Percentiles rank a stretch among this genome's conserved stretches.
These are phyloP conservation scores for Phytopythium chamaehyphon DNA, from an alignment of 352 stramenopile species.

Conservation along the genomic window DNA sequence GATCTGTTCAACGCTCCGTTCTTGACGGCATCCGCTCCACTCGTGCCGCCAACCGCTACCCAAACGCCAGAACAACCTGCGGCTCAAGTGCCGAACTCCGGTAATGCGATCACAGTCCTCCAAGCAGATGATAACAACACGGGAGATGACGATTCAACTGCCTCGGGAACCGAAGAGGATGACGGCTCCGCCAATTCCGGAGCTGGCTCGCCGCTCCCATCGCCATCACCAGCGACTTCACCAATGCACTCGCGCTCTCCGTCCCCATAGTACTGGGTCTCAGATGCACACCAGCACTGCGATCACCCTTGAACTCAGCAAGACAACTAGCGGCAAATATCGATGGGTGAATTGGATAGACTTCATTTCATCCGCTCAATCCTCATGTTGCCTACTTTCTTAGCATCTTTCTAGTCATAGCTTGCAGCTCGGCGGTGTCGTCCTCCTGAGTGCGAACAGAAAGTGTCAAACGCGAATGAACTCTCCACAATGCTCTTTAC, in stretches of 20 bases:
- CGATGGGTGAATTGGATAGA: background rate
- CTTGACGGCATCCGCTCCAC: constrained; percentile 14
- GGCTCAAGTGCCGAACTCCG: no score
- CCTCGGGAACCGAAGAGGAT: constrained; percentile 31
- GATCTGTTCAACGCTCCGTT: constrained; percentile 43
- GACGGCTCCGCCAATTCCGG: constrained; percentile 59
- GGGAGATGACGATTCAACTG: constrained; percentile 31
- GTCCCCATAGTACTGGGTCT: constrained; percentile 27
- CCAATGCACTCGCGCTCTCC: constrained; percentile 57
- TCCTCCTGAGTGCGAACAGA: constrained; percentile 12
- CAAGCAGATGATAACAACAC: constrained; percentile 43
- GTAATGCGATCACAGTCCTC: no score
- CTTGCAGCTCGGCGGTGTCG: constrained; percentile 30
- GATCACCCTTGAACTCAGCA: no score
- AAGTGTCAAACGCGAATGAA: background rate
- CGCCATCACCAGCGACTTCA: constrained; percentile 45
- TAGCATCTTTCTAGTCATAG: constrained; percentile 20
- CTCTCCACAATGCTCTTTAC: no score
- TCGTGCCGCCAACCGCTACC: background rate
- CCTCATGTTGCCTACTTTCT: constrained; percentile 28
- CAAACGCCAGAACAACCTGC: background rate
- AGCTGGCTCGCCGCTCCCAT: constrained; percentile 50
- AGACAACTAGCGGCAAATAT: background rate
- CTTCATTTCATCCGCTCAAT: no score
- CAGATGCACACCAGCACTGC: background rate